These are phyloP conservation scores for Clonostachys solani DNA, from an alignment of 2,329 filamentous ascomycete species.

Conservation along the genomic window DNA sequence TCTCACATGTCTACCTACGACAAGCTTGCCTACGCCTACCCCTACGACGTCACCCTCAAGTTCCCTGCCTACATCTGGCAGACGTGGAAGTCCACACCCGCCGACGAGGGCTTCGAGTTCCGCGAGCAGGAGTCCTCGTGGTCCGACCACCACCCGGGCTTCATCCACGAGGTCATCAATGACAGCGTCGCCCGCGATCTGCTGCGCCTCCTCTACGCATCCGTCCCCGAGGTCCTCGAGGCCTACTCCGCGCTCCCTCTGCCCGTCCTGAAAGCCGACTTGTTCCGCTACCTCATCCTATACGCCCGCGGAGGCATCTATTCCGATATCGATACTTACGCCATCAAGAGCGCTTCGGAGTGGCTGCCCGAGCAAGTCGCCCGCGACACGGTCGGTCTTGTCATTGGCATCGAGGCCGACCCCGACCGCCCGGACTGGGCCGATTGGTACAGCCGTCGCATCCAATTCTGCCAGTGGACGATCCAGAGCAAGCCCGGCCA, in stretches of 20 bases:
- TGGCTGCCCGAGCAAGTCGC: conserved; percentile 84
- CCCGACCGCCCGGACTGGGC: conserved; percentile 90
- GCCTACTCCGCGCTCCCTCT: conserved; percentile 71
- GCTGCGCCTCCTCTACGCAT: conserved; percentile 80
- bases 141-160: conserved; percentile 81
- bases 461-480: conserved; percentile 99
- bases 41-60: conserved; percentile 82
- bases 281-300: conserved; percentile 71
- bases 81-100: conserved; percentile 89
- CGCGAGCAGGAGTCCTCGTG: conserved; percentile 84
- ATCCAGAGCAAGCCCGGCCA: conserved; percentile 95
- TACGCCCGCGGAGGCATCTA: conserved; percentile 65
- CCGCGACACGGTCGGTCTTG: conserved; percentile 72
- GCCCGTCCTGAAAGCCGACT: conserved; percentile 74
- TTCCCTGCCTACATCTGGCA: conserved; percentile 99
- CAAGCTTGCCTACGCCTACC: conserved; percentile 90
- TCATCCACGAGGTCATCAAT: conserved; percentile 96
- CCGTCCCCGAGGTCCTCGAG: conserved; percentile 73
- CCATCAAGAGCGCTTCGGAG: conserved; percentile 75
- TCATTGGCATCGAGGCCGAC: conserved; percentile 95
- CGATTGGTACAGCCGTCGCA: conserved; percentile 91
- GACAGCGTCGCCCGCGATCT: conserved; percentile 80
- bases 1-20: conserved; percentile 67
- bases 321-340: conserved; percentile 86
- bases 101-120: conserved; percentile 73